phyloP scores from a whole-genome alignment of 192 early-diverging fungal genomes.

The Mortierella alpina region DNA sequence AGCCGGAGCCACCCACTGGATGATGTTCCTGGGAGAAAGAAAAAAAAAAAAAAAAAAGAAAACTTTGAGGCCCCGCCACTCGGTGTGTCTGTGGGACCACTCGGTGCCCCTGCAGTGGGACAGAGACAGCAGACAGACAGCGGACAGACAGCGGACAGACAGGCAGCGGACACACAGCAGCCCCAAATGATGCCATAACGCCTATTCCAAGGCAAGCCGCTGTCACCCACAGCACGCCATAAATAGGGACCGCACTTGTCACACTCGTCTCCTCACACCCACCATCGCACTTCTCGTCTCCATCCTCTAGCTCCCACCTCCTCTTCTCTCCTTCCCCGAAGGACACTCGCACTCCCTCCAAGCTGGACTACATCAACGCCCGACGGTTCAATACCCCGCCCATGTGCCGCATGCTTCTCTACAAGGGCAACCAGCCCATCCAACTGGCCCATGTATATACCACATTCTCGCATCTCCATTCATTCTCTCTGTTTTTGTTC shows the following conservation, averaged over 20 bases:
- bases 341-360: conserved; percentile 17
- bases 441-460: conserved; percentile 72
- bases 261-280: background rate
- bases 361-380: conserved; percentile 38
- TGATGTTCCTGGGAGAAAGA: no score
- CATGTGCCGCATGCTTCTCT: conserved; percentile 81
- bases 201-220: no score
- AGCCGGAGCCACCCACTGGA: no score
- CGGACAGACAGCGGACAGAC: no score
- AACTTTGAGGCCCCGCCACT: no score
- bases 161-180: no score
- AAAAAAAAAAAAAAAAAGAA: no score
- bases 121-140: no score
- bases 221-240: no score
- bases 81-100: no score
- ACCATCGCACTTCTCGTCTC: background rate
- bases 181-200: no score
- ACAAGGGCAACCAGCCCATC: conserved; percentile 82
- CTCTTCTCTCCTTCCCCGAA: background rate
- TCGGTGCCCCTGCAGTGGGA: no score
- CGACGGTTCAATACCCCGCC: conserved; percentile 49
- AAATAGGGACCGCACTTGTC: background rate
- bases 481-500: conserved; percentile 3
- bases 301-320: background rate
- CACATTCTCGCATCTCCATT: background rate